Conservation (phyloP, 345 rosid genomes). For the Gossypium thurberi region DNA sequence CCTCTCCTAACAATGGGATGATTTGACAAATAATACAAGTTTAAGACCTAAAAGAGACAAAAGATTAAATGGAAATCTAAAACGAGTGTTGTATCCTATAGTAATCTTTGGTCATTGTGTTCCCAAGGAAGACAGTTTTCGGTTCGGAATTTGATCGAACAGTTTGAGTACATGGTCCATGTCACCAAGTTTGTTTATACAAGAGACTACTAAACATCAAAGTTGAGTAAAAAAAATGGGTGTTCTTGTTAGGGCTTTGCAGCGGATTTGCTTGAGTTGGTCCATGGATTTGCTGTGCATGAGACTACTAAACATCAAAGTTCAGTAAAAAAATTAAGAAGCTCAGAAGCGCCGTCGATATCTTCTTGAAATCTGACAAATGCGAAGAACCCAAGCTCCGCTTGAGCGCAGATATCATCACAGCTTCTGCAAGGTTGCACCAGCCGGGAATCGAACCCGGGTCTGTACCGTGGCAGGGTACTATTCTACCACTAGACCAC, state of each 20-base stretch:
- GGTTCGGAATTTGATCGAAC: not conserved
- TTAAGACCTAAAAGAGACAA: too few species aligned
- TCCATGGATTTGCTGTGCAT: slow-evolving; percentile 1
- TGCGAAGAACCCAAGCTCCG: too few species aligned
- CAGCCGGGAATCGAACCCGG: slow-evolving; percentile 67
- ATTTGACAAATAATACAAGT: too few species aligned
- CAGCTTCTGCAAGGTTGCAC: slow-evolving; percentile 16
- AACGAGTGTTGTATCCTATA: too few species aligned
- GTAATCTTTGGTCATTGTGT: slow-evolving; percentile 39
- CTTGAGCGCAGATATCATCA: too few species aligned
- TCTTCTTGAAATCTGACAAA: too few species aligned
- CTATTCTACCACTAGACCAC: slow-evolving; percentile 89
- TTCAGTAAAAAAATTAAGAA: too few species aligned
- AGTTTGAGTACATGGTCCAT: not conserved
- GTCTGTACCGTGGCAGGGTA: slow-evolving; percentile 73
- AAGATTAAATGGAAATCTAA: too few species aligned
- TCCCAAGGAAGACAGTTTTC: slow-evolving; percentile 28
- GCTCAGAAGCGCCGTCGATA: too few species aligned
- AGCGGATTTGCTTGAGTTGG: slow-evolving; percentile 47
- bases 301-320: too few species aligned
- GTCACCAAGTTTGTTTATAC: slow-evolving; percentile 13
- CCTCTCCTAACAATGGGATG: accelerated
- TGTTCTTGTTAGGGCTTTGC: slow-evolving; percentile 27
- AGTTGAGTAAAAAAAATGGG: slow-evolving; percentile 28
- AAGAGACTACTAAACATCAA: not conserved